Evolutionary conservation across 805 yeast genomes (phyloP).

Genomic region (Starmera caribaea): DNA sequence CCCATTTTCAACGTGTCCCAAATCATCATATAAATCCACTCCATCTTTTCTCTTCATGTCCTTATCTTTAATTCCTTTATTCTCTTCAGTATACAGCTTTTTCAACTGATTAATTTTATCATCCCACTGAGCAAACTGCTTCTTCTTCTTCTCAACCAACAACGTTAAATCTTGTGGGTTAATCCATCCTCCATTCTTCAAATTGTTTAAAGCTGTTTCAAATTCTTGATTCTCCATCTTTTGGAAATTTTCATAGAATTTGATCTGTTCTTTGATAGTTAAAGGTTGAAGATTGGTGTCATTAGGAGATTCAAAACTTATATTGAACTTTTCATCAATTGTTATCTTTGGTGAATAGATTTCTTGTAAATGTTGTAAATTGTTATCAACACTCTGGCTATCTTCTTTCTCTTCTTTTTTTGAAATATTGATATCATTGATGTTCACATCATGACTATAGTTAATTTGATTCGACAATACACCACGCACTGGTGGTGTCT

Average conservation of each 20-base stretch:
- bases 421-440: too few relatives aligned
- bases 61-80: too few relatives aligned
- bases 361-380: too few relatives aligned
- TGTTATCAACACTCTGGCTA: too few relatives aligned
- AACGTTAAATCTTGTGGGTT: constrained; percentile 10
- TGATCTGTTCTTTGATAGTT: constrained; percentile 11
- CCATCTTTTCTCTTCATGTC: too few relatives aligned
- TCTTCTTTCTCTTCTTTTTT: too few relatives aligned
- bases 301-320: constrained; percentile 11
- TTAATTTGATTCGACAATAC: too few relatives aligned
- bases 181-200: constrained; percentile 18
- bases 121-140: constrained; percentile 17
- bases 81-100: not conserved
- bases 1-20: too few relatives aligned
- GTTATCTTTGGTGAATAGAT: constrained; percentile 15
- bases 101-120: constrained; percentile 9
- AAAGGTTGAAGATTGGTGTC: constrained; percentile 5
- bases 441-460: too few relatives aligned
- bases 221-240: constrained; percentile 11
- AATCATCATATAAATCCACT: too few relatives aligned
- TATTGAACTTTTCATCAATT: constrained; percentile 15
- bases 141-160: constrained; percentile 10
- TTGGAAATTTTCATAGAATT: constrained; percentile 12
- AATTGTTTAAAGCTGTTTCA: constrained; percentile 8
- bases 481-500: too few relatives aligned